These are phyloP conservation scores for Cucurbita moschata DNA, from an alignment of 306 rosid genomes.

Conservation along the genomic window DNA sequence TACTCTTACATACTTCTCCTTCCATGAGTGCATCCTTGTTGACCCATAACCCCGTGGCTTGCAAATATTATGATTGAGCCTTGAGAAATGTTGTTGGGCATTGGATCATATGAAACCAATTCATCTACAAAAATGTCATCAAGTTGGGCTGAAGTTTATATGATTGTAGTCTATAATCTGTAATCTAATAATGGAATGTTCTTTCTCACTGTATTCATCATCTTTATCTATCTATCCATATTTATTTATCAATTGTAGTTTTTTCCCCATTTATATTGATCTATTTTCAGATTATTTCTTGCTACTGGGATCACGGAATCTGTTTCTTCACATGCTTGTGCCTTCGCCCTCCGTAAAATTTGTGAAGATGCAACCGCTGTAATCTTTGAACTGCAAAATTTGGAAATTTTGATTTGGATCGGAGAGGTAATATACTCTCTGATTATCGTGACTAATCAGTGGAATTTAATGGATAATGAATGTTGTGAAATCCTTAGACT, in stretches of 20 bases:
- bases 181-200: not conserved
- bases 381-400: constrained; percentile 73
- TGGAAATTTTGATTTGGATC: constrained; percentile 92
- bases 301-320: constrained; percentile 83
- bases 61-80: not conserved
- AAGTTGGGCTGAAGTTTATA: not conserved
- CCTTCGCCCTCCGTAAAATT: constrained; percentile 75
- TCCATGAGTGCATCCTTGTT: not conserved
- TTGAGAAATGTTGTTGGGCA: not conserved
- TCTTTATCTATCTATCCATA: not conserved
- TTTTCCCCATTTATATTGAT: constrained; percentile 15
- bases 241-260: not conserved
- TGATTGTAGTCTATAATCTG: not conserved
- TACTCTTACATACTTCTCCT: not conserved
- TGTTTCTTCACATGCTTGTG: constrained; percentile 70
- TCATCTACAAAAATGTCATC: not conserved
- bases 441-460: not conserved
- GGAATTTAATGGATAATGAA: not conserved
- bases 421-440: constrained; percentile 64
- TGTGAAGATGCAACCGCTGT: constrained; percentile 80
- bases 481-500: not conserved
- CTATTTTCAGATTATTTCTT: constrained; percentile 68
- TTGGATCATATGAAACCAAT: not conserved
- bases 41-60: not conserved
- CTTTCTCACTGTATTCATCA: not conserved